Conservation (phyloP, 2,329 filamentous ascomycete species). For the Fusarium bulbicola region DNA sequence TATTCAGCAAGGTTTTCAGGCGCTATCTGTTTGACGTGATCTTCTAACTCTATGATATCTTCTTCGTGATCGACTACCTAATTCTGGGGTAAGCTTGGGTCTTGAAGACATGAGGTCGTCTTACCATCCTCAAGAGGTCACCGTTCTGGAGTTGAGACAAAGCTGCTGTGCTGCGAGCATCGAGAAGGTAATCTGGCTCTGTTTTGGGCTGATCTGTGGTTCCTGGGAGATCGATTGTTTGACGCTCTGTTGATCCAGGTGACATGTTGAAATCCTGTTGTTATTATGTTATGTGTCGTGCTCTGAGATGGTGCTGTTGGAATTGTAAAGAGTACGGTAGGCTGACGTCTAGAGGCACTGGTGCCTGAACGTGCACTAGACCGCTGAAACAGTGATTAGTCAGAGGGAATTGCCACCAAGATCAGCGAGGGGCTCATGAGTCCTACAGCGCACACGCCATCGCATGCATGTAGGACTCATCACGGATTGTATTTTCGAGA, state of each 20-base stretch:
- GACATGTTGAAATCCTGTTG: neutral
- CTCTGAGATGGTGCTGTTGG: neutral
- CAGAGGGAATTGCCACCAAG: neutral
- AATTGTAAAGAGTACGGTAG: neutral
- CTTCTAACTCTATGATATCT: neutral
- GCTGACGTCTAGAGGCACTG: rapidly evolving
- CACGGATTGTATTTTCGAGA: rapidly evolving
- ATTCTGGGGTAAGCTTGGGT: neutral
- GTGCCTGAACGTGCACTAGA: neutral
- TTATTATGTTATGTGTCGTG: neutral
- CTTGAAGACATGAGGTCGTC: rapidly evolving
- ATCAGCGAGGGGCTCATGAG: rapidly evolving
- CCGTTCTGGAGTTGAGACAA: slow-evolving; percentile 1
- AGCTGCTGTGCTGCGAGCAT: neutral
- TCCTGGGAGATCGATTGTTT: neutral
- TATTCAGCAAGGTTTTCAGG: neutral
- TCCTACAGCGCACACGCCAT: neutral
- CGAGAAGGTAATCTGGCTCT: neutral
- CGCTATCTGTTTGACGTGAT: neutral
- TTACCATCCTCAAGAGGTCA: slow-evolving; percentile 17
- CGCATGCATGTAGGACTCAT: rapidly evolving
- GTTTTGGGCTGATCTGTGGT: neutral
- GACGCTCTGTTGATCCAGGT: neutral
- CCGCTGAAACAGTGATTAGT: neutral
- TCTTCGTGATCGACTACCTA: neutral